Base-by-base conservation (phyloP, 495 filamentous ascomycete genomes). In the Thozetella sp. region DNA sequence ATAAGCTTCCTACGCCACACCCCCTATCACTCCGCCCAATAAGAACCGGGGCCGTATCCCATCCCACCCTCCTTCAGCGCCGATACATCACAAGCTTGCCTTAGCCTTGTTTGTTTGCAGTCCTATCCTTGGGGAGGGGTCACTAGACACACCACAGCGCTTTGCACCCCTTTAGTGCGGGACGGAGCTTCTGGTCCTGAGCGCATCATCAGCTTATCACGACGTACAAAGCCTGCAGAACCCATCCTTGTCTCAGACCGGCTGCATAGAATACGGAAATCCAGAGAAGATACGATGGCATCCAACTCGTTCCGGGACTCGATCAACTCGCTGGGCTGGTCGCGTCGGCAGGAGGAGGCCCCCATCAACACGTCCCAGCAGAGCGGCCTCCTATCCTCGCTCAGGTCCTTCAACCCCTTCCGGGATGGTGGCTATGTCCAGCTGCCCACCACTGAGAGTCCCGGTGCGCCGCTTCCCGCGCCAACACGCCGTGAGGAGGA, bases 251-350 rank as follows among this genome's bases (percentile, higher is more conserved):
- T 20, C 17, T 23, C 34, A 11, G 46, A 22, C 48, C 22, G n/a
- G n/a, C 22, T 22, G 34, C n/a, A 23, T 13, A 20, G 22, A 53
- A 26, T 24, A 53, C 53, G 20, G 27, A 30, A 20, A 3, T 25
- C 22, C 24, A 11, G 25, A 46, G 15, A 40, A 51, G 51, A 60
- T 61, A 77, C 57, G 64, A 99, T 99, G 95, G 91, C 95, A 37
- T 93, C 93, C 60, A 80, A 86, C 58, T 91, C 92, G 10, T 98
- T 99, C 76, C 85, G 93, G 60, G 90, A 96, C 71, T 94, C 90
- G 22, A 92, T 98, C 84, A 97, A 93, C 79, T 93, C 92, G 30
- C 77, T 99, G 61, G 95, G 95, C 24, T 99, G 95, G 95, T 90
- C 92, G 66, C 89, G 95, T 54, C 86, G 95, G 66, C 91, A 95